Evolutionary conservation across 768 basidiomycete species (phyloP), one percentile per base, ranked within the genome.

Genomic region (Boletus patriciae): DNA sequence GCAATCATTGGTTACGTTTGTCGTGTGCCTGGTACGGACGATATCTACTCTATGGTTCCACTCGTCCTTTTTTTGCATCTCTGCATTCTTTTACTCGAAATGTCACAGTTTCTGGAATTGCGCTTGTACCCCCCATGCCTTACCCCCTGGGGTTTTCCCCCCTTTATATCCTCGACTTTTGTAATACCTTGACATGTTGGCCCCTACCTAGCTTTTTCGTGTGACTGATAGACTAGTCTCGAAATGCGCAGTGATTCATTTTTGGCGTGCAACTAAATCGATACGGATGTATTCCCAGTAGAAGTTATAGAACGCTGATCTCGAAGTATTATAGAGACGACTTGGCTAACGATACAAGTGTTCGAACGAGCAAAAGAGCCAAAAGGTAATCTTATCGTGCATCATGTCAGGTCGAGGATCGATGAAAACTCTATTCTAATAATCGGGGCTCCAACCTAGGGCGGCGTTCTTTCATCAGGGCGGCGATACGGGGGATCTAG

Each of bases 391-490:
- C n/a, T 36, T 13, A 45, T 48, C 29, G 10, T 34, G 12, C 11
- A n/a, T n/a, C n/a, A n/a, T n/a, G n/a, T n/a, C n/a, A n/a, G n/a
- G 21, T 38, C 38, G 0, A 10, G 18, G 18, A 19, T 21, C 29
- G 18, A 36, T 36, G 31, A 33, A 31, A 34, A 45, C 19, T 50
- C 48, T 46, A 58, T 34, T 36, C 59, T 66, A 77, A 50, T 64
- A 72, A 58, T 77, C 69, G 19, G 79, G 77, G 47, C 73, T 72
- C 78, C 78, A 79, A n/a, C 78, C 78, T 79, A 59, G 36, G 18
- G 4, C n/a, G n/a, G n/a, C n/a, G 27, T 6, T 23, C 38, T 9
- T 42, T n/a, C 13, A 46, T 55, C 57, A 55, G 61, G 50, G 29
- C 23, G 54, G 25, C 4, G 42, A 42, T 37, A 29, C 4, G 7